A percentile compares a stretch with the other conserved stretches of the same genome.
These are phyloP conservation scores for Rheum nobile DNA, from an alignment of 148 eudicot genomes.

Conservation along the genomic window DNA sequence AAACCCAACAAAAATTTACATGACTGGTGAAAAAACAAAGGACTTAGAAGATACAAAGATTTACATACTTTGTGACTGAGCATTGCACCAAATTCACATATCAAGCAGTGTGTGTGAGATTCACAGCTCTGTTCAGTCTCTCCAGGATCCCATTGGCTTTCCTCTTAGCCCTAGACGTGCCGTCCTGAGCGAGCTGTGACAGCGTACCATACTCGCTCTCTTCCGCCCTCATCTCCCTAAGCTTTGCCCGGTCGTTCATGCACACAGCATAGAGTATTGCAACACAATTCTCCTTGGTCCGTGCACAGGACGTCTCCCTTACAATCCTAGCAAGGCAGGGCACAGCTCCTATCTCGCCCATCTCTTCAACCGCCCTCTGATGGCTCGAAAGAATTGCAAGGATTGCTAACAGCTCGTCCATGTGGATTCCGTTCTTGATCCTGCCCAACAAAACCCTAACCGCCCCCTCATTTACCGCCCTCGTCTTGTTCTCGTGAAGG, in stretches of 20 bases:
- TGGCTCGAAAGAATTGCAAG: slow-evolving; percentile 77
- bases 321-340: slow-evolving; percentile 43
- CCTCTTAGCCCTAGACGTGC: slow-evolving; percentile 89
- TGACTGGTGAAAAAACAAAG: neutral
- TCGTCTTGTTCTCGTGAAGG: slow-evolving; percentile 64
- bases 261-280: slow-evolving; percentile 61
- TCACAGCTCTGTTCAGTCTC: slow-evolving; percentile 43
- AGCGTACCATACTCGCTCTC: slow-evolving; percentile 46
- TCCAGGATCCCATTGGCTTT: slow-evolving; percentile 87
- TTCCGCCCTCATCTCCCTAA: slow-evolving; percentile 71
- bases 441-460: slow-evolving; percentile 55
- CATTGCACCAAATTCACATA: neutral
- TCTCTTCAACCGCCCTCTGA: slow-evolving; percentile 61
- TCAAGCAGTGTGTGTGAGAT: slow-evolving; percentile 65
- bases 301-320: slow-evolving; percentile 54
- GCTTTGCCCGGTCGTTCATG: slow-evolving; percentile 45
- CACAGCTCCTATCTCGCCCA: slow-evolving; percentile 59
- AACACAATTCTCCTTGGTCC: slow-evolving; percentile 73
- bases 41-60: neutral
- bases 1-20: neutral
- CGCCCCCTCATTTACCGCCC: slow-evolving; percentile 69
- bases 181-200: slow-evolving; percentile 60
- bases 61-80: neutral
- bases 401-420: slow-evolving; percentile 69
- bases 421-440: slow-evolving; percentile 30